These are phyloP conservation scores for Trichoderma koningii DNA, from an alignment of 2,329 filamentous ascomycete genomes.

Conservation along the genomic window DNA sequence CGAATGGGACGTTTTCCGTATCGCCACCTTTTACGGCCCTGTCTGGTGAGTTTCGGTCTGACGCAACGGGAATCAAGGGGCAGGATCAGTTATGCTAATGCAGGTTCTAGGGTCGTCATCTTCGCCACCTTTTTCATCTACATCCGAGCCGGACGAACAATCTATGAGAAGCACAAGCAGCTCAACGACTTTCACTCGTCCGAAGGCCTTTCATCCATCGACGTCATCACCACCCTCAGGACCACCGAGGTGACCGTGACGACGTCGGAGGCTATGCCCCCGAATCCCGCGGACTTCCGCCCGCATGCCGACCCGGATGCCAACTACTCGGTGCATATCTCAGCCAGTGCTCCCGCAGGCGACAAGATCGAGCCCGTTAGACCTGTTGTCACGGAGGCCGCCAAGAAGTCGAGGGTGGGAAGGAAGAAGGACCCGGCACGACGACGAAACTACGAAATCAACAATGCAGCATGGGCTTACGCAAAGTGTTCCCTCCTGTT, in stretches of 20 bases:
- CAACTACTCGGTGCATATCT: slow-evolving; percentile 56
- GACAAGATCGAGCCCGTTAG: slow-evolving; percentile 36
- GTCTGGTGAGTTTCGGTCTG: slow-evolving; percentile 57
- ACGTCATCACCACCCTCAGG: slow-evolving; percentile 53
- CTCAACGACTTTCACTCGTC: slow-evolving; percentile 57
- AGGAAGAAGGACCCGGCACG: slow-evolving; percentile 29
- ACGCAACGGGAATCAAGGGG: too few relatives aligned
- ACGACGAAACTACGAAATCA: slow-evolving; percentile 53
- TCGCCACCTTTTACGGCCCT: slow-evolving; percentile 73
- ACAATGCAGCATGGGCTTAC: slow-evolving; percentile 68
- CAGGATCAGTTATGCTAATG: not conserved
- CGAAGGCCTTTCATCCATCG: slow-evolving; percentile 46
- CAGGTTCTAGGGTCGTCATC: slow-evolving; percentile 57
- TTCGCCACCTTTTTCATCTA: slow-evolving; percentile 66
- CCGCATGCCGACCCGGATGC: slow-evolving; percentile 29
- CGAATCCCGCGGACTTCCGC: slow-evolving; percentile 31
- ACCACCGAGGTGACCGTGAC: slow-evolving; percentile 67
- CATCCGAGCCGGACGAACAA: slow-evolving; percentile 64
- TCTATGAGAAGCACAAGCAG: slow-evolving; percentile 67
- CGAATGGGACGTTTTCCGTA: slow-evolving; percentile 70
- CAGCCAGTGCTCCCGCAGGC: slow-evolving; percentile 37
- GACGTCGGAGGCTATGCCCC: slow-evolving; percentile 44
- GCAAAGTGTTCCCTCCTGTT: slow-evolving; percentile 71
- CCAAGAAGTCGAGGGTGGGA: not conserved
- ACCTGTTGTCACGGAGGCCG: slow-evolving; percentile 25